phyloP scores from a whole-genome alignment of 2,329 filamentous ascomycete genomes.

The Sarocladium brachiariae region DNA sequence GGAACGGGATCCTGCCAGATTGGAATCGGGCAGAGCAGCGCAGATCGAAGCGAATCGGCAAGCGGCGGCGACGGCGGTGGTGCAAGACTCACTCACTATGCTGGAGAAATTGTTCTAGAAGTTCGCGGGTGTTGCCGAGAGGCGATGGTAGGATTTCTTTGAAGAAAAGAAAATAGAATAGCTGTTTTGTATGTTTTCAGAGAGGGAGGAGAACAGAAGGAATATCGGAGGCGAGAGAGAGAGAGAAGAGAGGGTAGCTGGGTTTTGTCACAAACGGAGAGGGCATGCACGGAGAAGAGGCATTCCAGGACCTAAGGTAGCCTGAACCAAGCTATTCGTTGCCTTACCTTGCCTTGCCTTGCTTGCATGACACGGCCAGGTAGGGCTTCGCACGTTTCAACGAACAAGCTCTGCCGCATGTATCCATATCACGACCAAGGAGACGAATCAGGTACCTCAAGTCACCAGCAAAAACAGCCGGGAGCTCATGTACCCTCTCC shows the following conservation, averaged over 20 bases:
- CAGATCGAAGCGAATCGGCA: slow-evolving; percentile 7
- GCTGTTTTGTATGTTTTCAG: too few relatives aligned
- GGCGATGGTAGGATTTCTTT: neutral
- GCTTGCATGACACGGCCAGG: neutral
- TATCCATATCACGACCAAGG: too few relatives aligned
- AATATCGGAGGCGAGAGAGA: neutral
- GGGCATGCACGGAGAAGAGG: neutral
- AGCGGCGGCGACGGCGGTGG: too few relatives aligned
- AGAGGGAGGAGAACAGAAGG: neutral
- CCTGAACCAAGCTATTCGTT: too few relatives aligned
- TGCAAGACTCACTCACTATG: too few relatives aligned
- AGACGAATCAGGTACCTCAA: neutral
- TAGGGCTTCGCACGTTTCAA: slow-evolving; percentile 7
- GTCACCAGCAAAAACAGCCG: neutral
- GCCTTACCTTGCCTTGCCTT: too few relatives aligned
- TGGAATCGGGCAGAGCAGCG: slow-evolving; percentile 3
- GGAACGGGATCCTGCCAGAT: slow-evolving; percentile 2
- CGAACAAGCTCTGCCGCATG: neutral
- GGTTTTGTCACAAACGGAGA: neutral
- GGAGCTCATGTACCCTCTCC: neutral
- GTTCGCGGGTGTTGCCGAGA: neutral
- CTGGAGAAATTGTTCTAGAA: slow-evolving; percentile 3
- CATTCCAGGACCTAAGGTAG: neutral
- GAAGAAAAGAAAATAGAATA: too few relatives aligned
- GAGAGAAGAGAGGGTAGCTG: neutral